Conservation (phyloP, 805 yeast genomes). For the Sugiyamaella boreocaroliniensis region DNA sequence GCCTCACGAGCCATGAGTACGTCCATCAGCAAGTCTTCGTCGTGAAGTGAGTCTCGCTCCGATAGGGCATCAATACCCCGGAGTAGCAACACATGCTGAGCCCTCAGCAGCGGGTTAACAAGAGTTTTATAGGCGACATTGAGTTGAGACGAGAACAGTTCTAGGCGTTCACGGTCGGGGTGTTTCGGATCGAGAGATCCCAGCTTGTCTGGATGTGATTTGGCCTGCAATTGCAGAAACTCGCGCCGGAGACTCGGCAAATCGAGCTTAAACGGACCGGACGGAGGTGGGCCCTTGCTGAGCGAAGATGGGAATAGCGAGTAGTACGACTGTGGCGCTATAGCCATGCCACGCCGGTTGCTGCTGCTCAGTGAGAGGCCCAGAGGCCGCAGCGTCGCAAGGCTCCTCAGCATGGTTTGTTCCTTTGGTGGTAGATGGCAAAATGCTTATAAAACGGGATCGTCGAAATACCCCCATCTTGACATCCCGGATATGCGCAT, state of each 20-base stretch:
- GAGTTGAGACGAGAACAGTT: conserved; percentile 44
- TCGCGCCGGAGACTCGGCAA: conserved; percentile 57
- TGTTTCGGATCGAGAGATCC: conserved; percentile 22
- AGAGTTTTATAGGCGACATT: conserved; percentile 75
- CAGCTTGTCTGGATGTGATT: conserved; percentile 73
- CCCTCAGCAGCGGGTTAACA: conserved; percentile 61
- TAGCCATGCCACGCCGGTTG: not conserved
- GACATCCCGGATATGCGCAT: conserved; percentile 1
- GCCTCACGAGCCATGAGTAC: conserved; percentile 82
- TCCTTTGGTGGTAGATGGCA: no score
- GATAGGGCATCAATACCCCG: conserved; percentile 51
- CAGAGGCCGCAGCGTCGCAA: no score
- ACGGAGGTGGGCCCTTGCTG: conserved; percentile 57
- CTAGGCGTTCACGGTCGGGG: conserved; percentile 23
- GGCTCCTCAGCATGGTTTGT: no score
- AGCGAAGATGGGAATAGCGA: conserved; percentile 70
- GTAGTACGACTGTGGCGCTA: conserved; percentile 36
- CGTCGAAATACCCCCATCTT: no score
- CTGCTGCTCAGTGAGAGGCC: no score
- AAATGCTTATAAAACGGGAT: no score
- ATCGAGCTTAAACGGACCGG: conserved; percentile 53
- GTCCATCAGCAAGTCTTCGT: conserved; percentile 54
- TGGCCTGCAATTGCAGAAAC: conserved; percentile 63
- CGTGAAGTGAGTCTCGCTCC: conserved; percentile 38
- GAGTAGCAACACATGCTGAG: conserved; percentile 49